These are phyloP conservation scores for Epichloe sp. DNA, from an alignment of 2,329 filamentous ascomycete species.

Conservation along the genomic window DNA sequence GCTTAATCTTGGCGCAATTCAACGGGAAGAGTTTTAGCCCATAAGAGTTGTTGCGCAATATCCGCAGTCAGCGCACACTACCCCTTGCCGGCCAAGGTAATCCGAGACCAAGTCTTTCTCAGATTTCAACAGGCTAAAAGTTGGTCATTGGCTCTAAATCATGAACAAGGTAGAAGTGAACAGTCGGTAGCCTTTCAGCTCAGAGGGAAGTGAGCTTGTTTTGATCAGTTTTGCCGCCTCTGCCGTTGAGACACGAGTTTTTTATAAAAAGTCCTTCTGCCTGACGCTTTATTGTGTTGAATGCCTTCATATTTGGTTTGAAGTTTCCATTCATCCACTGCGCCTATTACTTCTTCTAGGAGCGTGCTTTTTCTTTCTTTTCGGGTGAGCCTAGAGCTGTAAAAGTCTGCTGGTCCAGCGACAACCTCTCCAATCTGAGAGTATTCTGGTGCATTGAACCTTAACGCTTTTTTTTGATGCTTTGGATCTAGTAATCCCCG, in stretches of 20 bases:
- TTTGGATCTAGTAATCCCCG: conserved; percentile 80
- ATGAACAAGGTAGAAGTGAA: not conserved
- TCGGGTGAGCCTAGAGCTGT: conserved; percentile 65
- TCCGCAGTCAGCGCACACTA: not conserved
- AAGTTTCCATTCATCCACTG: conserved; percentile 49
- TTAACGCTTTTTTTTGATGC: conserved; percentile 82
- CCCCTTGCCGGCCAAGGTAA: too few species aligned
- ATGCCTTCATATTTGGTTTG: conserved; percentile 80
- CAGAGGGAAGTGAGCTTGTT: not conserved
- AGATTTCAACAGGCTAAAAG: too few species aligned
- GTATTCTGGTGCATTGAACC: conserved; percentile 55
- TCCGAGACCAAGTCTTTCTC: too few species aligned
- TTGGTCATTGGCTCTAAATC: too few species aligned
- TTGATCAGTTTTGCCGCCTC: conserved; percentile 12
- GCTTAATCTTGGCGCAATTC: not conserved
- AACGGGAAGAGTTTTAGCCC: not conserved
- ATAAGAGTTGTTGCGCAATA: too few species aligned
- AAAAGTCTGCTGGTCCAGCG: conserved; percentile 79
- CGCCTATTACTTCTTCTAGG: conserved; percentile 62
- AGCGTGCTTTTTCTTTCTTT: conserved; percentile 82
- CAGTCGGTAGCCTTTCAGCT: not conserved
- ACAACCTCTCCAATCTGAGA: conserved; percentile 83
- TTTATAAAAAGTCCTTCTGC: conserved; percentile 84
- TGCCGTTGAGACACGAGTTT: conserved; percentile 43
- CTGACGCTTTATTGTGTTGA: conserved; percentile 68